Evolutionary conservation across 768 basidiomycete species (phyloP).

Genomic region (Candolleomyces eurysporus): DNA sequence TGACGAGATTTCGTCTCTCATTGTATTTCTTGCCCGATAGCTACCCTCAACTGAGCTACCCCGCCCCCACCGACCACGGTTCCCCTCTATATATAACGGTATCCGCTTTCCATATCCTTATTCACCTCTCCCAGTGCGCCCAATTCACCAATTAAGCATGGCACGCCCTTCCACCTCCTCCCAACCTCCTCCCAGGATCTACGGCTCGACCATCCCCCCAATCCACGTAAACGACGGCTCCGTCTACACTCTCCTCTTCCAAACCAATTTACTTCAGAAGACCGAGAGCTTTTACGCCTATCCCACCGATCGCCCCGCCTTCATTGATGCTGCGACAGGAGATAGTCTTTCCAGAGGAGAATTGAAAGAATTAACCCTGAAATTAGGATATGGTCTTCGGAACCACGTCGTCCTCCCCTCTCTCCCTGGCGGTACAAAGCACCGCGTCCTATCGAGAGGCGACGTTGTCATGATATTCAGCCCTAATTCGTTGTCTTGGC

Average conservation of each 20-base stretch:
- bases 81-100: too few species aligned
- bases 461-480: slow-evolving; percentile 15
- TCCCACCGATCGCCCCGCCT: slow-evolving; percentile 11
- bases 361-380: slow-evolving; percentile 17
- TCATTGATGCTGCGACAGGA: slow-evolving; percentile 20
- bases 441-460: slow-evolving; percentile 3
- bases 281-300: neutral
- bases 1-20: too few species aligned
- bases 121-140: too few species aligned
- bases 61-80: too few species aligned
- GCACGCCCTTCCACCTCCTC: too few species aligned
- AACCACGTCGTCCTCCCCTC: slow-evolving; percentile 12
- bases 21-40: too few species aligned
- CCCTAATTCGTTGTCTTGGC: slow-evolving; percentile 15
- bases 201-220: slow-evolving; percentile 15
- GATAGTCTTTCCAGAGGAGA: slow-evolving; percentile 17
- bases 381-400: slow-evolving; percentile 20
- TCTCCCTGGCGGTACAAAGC: neutral
- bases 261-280: slow-evolving; percentile 4
- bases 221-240: slow-evolving; percentile 16
- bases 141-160: too few species aligned
- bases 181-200: slow-evolving; percentile 14
- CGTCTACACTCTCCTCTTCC: slow-evolving; percentile 22
- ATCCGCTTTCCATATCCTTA: too few species aligned
- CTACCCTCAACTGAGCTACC: too few species aligned